Evolutionary conservation across 139 green algal species (phyloP).

Genomic region (Coccomyxa sp.): DNA sequence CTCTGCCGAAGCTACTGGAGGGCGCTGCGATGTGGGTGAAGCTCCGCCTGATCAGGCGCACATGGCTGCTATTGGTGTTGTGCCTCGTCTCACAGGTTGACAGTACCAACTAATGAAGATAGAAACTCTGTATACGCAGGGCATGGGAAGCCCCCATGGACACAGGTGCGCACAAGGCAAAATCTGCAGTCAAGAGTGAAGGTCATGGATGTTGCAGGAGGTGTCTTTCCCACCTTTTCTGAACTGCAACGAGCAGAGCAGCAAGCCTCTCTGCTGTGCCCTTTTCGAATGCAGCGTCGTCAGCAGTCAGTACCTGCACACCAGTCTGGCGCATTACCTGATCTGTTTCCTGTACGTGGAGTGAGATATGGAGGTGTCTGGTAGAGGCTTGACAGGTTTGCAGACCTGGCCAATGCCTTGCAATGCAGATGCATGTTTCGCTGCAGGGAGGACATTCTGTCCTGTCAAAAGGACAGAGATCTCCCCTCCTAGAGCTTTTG

Average conservation of each 20-base stretch:
- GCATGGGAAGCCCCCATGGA: neutral
- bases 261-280: conserved; percentile 58
- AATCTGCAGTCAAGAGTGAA: conserved; percentile 1
- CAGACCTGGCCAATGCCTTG: conserved; percentile 35
- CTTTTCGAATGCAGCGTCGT: conserved; percentile 48
- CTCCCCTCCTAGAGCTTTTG: conserved; percentile 11
- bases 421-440: conserved; percentile 15
- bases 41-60: conserved; percentile 26
- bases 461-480: conserved; percentile 35
- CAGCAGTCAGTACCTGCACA: conserved; percentile 53
- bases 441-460: neutral
- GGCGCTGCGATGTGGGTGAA: conserved; percentile 72
- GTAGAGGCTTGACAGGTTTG: neutral
- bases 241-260: conserved; percentile 36
- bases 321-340: neutral
- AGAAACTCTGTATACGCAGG: neutral
- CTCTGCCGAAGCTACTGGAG: conserved; percentile 69
- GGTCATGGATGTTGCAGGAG: neutral
- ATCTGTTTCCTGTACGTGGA: no score
- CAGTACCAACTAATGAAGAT: neutral
- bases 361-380: neutral
- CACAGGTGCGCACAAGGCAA: neutral
- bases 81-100: neutral
- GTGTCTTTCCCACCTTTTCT: conserved; percentile 23
- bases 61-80: neutral